These are phyloP conservation scores for Astrothelium macrocarpum DNA, from an alignment of 495 filamentous ascomycete genomes.

Conservation along the genomic window DNA sequence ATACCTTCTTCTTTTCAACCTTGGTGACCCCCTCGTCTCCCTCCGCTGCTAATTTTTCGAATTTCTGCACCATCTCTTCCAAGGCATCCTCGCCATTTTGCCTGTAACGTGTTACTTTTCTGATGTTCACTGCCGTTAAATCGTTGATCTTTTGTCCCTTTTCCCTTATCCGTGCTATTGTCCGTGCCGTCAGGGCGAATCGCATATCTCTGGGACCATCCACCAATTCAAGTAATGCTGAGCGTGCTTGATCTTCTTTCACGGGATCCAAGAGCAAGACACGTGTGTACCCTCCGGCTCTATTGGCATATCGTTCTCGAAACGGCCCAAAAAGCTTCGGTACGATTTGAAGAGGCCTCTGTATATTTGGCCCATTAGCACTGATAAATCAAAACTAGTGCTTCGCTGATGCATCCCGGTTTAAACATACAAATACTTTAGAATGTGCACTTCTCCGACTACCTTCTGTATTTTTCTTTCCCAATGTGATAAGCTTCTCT, in stretches of 20 bases:
- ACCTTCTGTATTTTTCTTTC: conserved; percentile 79
- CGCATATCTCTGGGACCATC: conserved; percentile 93
- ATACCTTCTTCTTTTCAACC: conserved; percentile 27
- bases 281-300: conserved; percentile 88
- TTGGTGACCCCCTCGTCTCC: conserved; percentile 24
- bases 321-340: conserved; percentile 84
- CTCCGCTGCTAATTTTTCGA: conserved; percentile 33
- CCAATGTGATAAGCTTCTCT: conserved; percentile 86
- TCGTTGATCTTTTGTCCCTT: conserved; percentile 46
- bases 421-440: conserved; percentile 68
- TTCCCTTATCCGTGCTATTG: conserved; percentile 55
- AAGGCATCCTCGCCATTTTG: conserved; percentile 54
- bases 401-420: background rate
- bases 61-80: conserved; percentile 58
- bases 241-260: conserved; percentile 68
- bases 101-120: conserved; percentile 77
- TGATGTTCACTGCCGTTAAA: conserved; percentile 65
- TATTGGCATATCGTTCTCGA: conserved; percentile 64
- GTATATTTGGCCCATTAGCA: background rate
- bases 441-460: conserved; percentile 54
- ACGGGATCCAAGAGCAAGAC: conserved; percentile 74
- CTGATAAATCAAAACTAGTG: background rate
- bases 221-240: conserved; percentile 90
- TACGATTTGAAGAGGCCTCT: conserved; percentile 57
- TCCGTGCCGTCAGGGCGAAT: conserved; percentile 81